Evolutionary conservation across 805 yeast genomes (phyloP).

Genomic region (Hagleromyces aurorensis): DNA sequence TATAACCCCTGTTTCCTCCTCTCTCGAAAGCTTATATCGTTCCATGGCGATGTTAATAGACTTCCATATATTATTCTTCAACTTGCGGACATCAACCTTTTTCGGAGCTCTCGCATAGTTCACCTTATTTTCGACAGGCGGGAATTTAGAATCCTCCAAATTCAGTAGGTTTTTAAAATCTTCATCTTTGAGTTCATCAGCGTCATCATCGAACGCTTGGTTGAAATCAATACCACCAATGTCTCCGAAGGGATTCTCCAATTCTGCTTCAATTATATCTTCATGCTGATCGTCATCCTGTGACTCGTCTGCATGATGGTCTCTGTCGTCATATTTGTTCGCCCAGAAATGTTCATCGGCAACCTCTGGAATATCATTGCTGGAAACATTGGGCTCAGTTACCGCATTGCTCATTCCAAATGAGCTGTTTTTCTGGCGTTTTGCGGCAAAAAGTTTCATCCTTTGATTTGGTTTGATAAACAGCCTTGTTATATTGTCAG

Average conservation of each 20-base stretch:
- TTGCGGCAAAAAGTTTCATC: constrained; percentile 30
- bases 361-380: constrained; percentile 28
- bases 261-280: constrained; percentile 15
- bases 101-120: constrained; percentile 68
- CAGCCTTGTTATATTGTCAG: constrained; percentile 56
- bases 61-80: constrained; percentile 74
- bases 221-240: constrained; percentile 29
- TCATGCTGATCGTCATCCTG: constrained; percentile 24
- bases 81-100: constrained; percentile 62
- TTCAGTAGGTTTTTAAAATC: constrained; percentile 27
- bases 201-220: constrained; percentile 30
- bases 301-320: constrained; percentile 30
- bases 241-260: constrained; percentile 32
- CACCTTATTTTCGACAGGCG: constrained; percentile 30
- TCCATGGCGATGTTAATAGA: constrained; percentile 31
- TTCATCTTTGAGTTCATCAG: constrained; percentile 18
- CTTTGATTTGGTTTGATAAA: constrained; percentile 57
- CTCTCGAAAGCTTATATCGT: constrained; percentile 15
- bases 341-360: constrained; percentile 74
- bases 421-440: constrained; percentile 1
- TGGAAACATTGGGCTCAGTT: too few species aligned
- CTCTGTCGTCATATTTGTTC: constrained; percentile 41
- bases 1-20: constrained; percentile 28
- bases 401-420: too few species aligned
- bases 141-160: constrained; percentile 20